These are phyloP conservation scores for Eucalyptus cladocalyx DNA, from an alignment of 345 rosid species.

Conservation along the genomic window DNA sequence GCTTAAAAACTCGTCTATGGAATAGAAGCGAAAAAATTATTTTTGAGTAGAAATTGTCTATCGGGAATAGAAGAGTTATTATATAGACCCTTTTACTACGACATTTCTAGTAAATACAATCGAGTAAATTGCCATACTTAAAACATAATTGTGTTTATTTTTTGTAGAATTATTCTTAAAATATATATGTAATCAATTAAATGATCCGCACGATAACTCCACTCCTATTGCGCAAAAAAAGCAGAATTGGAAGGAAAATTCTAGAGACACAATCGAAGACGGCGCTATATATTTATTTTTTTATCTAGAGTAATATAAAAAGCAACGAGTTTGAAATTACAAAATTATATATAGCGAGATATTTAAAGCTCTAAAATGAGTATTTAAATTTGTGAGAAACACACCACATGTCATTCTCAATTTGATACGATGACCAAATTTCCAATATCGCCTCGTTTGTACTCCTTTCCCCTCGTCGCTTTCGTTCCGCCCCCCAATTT, in stretches of 20 bases:
- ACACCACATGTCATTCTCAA: background rate
- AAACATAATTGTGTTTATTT: fast-evolving
- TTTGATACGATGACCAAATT: background rate
- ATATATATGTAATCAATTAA: background rate
- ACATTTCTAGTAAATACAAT: background rate
- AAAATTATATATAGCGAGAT: background rate
- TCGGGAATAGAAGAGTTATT: fast-evolving
- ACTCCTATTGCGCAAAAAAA: fast-evolving
- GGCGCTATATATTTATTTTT: background rate
- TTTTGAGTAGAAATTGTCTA: no score
- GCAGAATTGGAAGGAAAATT: fast-evolving
- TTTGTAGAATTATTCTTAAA: background rate
- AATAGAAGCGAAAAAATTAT: no score
- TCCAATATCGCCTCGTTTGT: background rate
- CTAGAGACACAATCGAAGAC: fast-evolving
- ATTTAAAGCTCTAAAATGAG: background rate
- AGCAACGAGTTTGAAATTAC: background rate
- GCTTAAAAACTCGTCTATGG: fast-evolving
- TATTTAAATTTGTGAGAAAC: background rate
- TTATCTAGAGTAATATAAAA: background rate
- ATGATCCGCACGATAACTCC: fast-evolving
- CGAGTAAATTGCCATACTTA: background rate
- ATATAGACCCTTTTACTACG: fast-evolving
- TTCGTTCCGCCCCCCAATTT: background rate
- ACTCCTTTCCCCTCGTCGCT: background rate